phyloP scores from a whole-genome alignment of 2,329 filamentous ascomycete species.

The Colletotrichum melonis region DNA sequence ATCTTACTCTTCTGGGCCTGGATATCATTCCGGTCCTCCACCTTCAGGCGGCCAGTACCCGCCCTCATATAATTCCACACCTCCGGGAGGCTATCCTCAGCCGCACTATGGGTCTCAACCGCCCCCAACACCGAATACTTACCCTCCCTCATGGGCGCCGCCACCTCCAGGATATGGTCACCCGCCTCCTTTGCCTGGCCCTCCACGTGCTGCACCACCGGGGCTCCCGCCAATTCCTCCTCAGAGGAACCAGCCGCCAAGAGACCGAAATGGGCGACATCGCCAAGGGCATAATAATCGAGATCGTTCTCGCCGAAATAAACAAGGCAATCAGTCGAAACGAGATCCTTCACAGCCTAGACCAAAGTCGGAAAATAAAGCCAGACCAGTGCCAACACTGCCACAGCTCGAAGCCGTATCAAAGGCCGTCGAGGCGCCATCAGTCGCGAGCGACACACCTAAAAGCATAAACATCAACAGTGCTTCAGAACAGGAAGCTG shows the following conservation, averaged over 20 bases:
- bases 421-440: not conserved
- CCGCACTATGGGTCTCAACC: constrained; percentile 7
- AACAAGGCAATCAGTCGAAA: constrained; percentile 40
- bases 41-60: constrained; percentile 13
- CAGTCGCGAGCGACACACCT: constrained; percentile 7
- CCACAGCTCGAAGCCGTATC: not conserved
- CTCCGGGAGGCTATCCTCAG: constrained; percentile 13
- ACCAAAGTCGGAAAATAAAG: constrained; percentile 15
- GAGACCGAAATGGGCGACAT: constrained; percentile 46
- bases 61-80: not conserved
- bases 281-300: constrained; percentile 45
- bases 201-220: constrained; percentile 1
- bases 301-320: constrained; percentile 39
- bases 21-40: constrained; percentile 13
- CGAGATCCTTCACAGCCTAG: constrained; percentile 18
- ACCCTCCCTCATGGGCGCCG: constrained; percentile 9
- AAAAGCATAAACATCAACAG: not conserved
- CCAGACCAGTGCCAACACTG: not conserved
- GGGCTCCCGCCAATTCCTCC: constrained; percentile 23
- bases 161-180: constrained; percentile 15
- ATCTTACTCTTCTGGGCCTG: constrained; percentile 16
- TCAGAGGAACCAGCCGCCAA: constrained; percentile 42
- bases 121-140: constrained; percentile 1
- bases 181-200: constrained; percentile 3
- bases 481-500: constrained; percentile 16